Evolutionary conservation across 148 eudicot genomes (phyloP).

Genomic region (Fagopyrum esculentum): DNA sequence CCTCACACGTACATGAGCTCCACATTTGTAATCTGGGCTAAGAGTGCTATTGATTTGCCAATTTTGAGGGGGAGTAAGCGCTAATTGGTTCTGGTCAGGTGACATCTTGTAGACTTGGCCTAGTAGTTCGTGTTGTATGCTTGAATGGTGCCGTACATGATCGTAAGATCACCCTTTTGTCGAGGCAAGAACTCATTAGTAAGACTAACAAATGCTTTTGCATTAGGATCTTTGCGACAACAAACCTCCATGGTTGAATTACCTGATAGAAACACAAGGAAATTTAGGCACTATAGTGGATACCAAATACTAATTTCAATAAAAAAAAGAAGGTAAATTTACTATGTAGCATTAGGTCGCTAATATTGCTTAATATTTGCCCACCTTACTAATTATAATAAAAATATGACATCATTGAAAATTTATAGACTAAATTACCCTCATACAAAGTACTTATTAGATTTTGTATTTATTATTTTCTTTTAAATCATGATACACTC

Average conservation of each 20-base stretch:
- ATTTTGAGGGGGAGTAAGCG: slow-evolving; percentile 50
- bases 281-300: neutral
- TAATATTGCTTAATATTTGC: no score
- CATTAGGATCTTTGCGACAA: slow-evolving; percentile 46
- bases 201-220: slow-evolving; percentile 25
- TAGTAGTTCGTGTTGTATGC: slow-evolving; percentile 42
- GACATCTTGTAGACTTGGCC: slow-evolving; percentile 74
- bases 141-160: slow-evolving; percentile 51
- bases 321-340: no score
- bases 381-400: no score
- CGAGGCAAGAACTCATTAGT: slow-evolving; percentile 40
- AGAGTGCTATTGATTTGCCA: slow-evolving; percentile 49
- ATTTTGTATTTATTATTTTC: no score
- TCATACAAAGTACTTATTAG: no score
- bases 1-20: slow-evolving; percentile 41
- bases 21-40: slow-evolving; percentile 59
- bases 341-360: no score
- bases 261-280: slow-evolving; percentile 15
- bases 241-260: slow-evolving; percentile 42
- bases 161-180: slow-evolving; percentile 57
- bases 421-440: no score
- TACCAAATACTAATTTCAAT: no score
- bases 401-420: no score
- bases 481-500: no score
- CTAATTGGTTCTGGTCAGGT: slow-evolving; percentile 46